Evolutionary conservation across 768 basidiomycete genomes (phyloP).

Genomic region (Jaapia argillacea): DNA sequence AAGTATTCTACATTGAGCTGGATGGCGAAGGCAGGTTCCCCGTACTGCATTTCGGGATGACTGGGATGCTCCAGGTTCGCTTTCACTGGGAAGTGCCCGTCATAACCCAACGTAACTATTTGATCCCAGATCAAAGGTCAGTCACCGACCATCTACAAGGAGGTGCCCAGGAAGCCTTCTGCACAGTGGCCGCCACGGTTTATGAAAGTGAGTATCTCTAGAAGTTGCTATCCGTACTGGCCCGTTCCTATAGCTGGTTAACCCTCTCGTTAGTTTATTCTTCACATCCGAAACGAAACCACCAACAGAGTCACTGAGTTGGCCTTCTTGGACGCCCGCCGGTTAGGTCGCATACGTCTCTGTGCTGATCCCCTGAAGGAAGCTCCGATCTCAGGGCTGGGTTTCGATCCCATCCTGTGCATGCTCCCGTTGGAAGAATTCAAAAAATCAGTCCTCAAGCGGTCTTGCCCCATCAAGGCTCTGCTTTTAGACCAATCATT

Average conservation of each 20-base stretch:
- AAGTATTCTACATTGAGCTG: conserved; percentile 59
- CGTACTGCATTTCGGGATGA: conserved; percentile 80
- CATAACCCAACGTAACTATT: background rate
- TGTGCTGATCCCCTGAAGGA: conserved; percentile 45
- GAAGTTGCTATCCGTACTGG: no score
- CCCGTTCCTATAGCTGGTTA: no score
- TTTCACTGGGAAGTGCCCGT: background rate
- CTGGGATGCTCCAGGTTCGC: conserved; percentile 64
- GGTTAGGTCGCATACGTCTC: conserved; percentile 63
- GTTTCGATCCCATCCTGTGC: conserved; percentile 67
- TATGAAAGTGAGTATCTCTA: conserved; percentile 36
- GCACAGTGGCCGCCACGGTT: conserved; percentile 56
- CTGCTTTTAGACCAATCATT: conserved; percentile 75
- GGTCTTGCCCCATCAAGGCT: conserved; percentile 60
- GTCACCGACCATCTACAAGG: conserved; percentile 37
- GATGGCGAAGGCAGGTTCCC: conserved; percentile 52
- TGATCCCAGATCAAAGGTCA: conserved; percentile 38
- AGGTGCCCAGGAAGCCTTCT: conserved; percentile 27
- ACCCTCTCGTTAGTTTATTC: conserved; percentile 58
- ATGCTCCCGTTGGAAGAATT: conserved; percentile 55
- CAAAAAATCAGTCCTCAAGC: conserved; percentile 33
- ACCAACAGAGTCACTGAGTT: conserved; percentile 29
- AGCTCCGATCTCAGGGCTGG: conserved; percentile 61
- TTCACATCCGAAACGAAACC: conserved; percentile 35
- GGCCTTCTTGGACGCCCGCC: conserved; percentile 64